Evolutionary conservation across 2,329 filamentous ascomycete species (phyloP), one percentile per base, ranked within the genome.

Genomic region (Chrysosporium queenslandicum): DNA sequence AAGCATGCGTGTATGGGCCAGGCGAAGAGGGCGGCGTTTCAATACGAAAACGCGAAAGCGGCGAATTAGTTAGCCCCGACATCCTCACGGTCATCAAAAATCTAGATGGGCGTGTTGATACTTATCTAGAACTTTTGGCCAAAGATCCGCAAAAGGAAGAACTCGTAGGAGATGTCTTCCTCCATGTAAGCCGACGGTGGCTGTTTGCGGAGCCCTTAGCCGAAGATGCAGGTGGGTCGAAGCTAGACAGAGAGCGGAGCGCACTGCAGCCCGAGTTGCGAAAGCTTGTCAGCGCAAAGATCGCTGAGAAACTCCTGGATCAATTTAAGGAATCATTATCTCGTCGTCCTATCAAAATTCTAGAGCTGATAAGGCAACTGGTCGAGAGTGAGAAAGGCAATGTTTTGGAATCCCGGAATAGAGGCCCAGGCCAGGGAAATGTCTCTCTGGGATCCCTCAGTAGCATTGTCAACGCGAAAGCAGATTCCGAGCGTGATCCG

Each of bases 241-340:
- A 50, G 1, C 34, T 55, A 12, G 20, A 27, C 3, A 14, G 57
- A 16, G 29, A 54, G 36, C 56, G 57, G 14, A 54, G 60, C 27
- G 60, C 64, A 7, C 56, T 59, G 3, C 59, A 62, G 20, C 55
- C 58, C 16, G 64, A 69, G 3, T 52, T 68, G n/a, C 60, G 64
- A 41, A 68, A 66, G 46, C 55, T 73, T 16, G 58, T 70, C 11
- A 66, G 64, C 56, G 68, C 70, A 2, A 73, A 72, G 52, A 53
- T 73, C 32, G 63, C 69, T 4, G 68, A 72, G 54, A 67, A 67
- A 30, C 58, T 73, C 4, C 60, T 73, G 7, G 64, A 67, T 16
- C 66, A 64, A n/a, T 72, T 70, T 58, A 71, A 70, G 52, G 68
- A 72, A 52, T 66, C 62, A 18, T 58, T 73, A 18, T 70, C 68